phyloP scores from a whole-genome alignment of 768 basidiomycete genomes.

The Dentipellis fragilis region DNA sequence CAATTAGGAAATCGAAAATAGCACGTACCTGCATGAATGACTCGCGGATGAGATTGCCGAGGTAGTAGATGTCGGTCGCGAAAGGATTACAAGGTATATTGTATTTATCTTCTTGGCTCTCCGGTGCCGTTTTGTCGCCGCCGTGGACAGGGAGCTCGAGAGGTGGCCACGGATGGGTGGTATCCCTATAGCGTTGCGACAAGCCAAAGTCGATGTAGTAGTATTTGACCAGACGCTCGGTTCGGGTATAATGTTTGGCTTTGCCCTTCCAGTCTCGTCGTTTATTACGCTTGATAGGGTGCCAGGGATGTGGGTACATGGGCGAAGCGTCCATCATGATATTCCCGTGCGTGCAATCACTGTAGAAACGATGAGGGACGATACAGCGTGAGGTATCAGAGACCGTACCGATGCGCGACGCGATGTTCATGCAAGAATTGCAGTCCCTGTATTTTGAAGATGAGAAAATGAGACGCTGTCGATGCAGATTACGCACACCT shows the following conservation, averaged over 20 bases:
- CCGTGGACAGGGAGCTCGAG: slow-evolving; percentile 13
- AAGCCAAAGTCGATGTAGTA: slow-evolving; percentile 23
- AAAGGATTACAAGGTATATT: slow-evolving; percentile 14
- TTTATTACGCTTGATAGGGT: slow-evolving; percentile 1
- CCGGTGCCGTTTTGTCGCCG: slow-evolving; percentile 18
- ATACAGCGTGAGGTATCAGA: too few species aligned
- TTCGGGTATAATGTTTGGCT: slow-evolving; percentile 15
- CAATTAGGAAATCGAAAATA: too few species aligned
- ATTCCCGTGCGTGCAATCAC: slow-evolving; percentile 7
- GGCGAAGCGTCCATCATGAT: slow-evolving; percentile 12
- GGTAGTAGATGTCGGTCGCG: slow-evolving; percentile 17
- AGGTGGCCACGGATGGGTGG: background rate
- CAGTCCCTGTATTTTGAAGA: slow-evolving; percentile 11
- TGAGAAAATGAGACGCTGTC: too few species aligned
- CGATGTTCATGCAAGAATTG: slow-evolving; percentile 16
- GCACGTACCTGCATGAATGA: slow-evolving; percentile 15
- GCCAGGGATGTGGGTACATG: slow-evolving; percentile 7
- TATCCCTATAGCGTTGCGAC: slow-evolving; percentile 18
- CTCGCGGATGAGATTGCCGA: slow-evolving; percentile 16
- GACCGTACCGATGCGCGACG: slow-evolving; percentile 15
- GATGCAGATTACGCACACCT: too few species aligned
- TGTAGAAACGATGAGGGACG: too few species aligned
- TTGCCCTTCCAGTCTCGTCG: slow-evolving; percentile 2
- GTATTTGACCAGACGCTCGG: slow-evolving; percentile 18
- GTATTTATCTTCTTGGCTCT: slow-evolving; percentile 5